Evolutionary conservation across 495 filamentous ascomycete genomes (phyloP).

Genomic region (Neurospora sp.): DNA sequence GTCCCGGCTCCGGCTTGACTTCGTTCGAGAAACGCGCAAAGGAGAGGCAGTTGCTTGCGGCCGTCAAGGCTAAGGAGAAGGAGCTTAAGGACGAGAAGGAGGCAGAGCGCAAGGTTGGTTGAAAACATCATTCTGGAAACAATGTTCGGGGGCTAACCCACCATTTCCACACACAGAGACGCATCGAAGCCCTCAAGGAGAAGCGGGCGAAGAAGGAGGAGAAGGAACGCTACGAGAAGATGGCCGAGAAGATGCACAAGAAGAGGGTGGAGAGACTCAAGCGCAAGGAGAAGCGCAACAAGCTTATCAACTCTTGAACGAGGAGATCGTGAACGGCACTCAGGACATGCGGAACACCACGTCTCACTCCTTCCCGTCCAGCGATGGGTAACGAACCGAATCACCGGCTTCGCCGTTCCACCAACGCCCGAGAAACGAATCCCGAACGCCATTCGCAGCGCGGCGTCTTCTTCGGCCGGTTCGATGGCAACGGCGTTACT

Average conservation of each 20-base stretch:
- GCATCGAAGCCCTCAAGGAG: conserved; percentile 70
- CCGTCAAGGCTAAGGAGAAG: conserved; percentile 79
- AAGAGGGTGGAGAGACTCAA: conserved; percentile 89
- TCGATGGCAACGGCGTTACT: background rate
- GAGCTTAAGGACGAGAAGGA: conserved; percentile 96
- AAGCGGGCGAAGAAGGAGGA: conserved; percentile 80
- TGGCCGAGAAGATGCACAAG: conserved; percentile 95
- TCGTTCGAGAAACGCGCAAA: conserved; percentile 67
- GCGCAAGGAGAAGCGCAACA: conserved; percentile 95
- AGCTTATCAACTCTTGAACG: conserved; percentile 77
- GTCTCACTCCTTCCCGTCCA: background rate
- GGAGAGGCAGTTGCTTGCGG: conserved; percentile 50
- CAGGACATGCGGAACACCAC: background rate
- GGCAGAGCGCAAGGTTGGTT: conserved; percentile 64
- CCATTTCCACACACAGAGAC: conserved; percentile 39
- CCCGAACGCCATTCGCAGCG: background rate
- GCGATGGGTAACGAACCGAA: background rate
- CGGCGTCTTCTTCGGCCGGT: background rate
- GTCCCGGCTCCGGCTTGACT: conserved; percentile 63
- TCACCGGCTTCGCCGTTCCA: background rate
- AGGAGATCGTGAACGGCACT: background rate
- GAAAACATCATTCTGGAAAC: background rate
- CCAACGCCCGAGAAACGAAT: background rate
- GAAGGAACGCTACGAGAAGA: conserved; percentile 84
- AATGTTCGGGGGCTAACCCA: conserved; percentile 1